Evolutionary conservation across 176 grass and related monocot species (phyloP), one percentile per base, ranked within the genome.

Genomic region (Oryza australiensis): DNA sequence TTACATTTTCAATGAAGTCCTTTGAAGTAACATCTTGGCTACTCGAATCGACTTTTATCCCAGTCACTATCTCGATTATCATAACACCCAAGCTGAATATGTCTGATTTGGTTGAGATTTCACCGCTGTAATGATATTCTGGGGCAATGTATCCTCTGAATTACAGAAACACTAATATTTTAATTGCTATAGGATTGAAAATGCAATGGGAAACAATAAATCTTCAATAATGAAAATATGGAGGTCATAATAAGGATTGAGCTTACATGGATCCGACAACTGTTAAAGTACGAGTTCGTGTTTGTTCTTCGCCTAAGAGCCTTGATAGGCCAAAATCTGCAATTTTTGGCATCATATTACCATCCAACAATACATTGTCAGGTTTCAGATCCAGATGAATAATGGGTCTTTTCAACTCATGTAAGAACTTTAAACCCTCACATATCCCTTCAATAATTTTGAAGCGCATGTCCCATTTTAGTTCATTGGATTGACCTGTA

Each of bases 141-240:
- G 73, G 82, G n/a, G 82, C 72, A 5, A 84, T 84, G 48, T 84
- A 84, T 62, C 64, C 82, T 69, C 82, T 84, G 48, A 33, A n/a
- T 43, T 34, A 83, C 38, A 34, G 13, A 59, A 76, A 8, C 11
- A 76, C 30, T 3, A 27, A 57, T 41, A 2, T 30, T 22, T 4
- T 37, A 26, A 55, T 1, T 20, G 1, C n/a, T 9, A 63, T 20
- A 11, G 0, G 20, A 62, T 1, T 14, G 1, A 24, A 53, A 20
- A 4, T 30, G 4, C 7, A 12, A 10, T 66, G n/a, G 15, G 66
- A 49, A 53, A 18, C 3, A 46, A 3, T 13, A 46, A 24, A 10
- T 30, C 8, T 13, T 46, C 45, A 42, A 64, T 29, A 20, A 65
- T 24, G n/a, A 80, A 20, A 23, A 18, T n/a, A 70, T 57, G 0